Percentiles rank a stretch among this genome's conserved stretches.
These are phyloP conservation scores for Huntiella abstrusa DNA, from an alignment of 2,329 filamentous ascomycete species.

Conservation along the genomic window DNA sequence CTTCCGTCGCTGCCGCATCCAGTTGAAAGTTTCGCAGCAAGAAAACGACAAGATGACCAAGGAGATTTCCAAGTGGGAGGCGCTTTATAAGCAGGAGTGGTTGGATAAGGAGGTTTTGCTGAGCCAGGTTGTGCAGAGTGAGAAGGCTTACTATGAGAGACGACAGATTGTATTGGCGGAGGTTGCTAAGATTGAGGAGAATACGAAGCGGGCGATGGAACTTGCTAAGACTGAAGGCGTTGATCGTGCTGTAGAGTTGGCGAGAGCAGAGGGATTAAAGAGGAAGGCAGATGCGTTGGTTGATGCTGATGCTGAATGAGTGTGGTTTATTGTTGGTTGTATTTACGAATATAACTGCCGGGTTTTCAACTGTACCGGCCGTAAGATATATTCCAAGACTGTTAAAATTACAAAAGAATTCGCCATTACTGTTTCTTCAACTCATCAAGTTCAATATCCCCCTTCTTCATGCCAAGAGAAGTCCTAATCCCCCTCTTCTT, in stretches of 20 bases:
- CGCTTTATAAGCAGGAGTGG: conserved; percentile 53
- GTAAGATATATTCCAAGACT: too few relatives aligned
- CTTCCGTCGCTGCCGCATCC: conserved; percentile 47
- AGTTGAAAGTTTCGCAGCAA: conserved; percentile 53
- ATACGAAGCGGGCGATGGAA: conserved; percentile 13
- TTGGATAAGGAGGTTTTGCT: conserved; percentile 59
- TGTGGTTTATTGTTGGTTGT: not conserved
- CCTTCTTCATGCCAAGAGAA: not conserved
- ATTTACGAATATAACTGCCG: not conserved
- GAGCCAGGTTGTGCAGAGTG: conserved; percentile 49
- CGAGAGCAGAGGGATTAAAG: not conserved
- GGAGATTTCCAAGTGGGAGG: conserved; percentile 49
- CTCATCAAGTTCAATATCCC: not conserved
- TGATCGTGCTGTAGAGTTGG: conserved; percentile 1
- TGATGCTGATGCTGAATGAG: not conserved
- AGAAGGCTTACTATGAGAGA: conserved; percentile 45
- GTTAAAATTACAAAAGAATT: not conserved
- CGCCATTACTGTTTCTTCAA: not conserved
- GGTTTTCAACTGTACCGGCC: conserved; percentile 1
- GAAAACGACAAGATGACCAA: conserved; percentile 44
- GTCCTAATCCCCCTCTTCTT: conserved; percentile 22
- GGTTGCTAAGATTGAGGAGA: conserved; percentile 17
- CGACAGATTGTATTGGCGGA: conserved; percentile 29
- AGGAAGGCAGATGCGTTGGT: not conserved
- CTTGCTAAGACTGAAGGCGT: conserved; percentile 2